Conservation (phyloP, 1,284 basidiomycete species). For the Kwoniella shivajii region DNA sequence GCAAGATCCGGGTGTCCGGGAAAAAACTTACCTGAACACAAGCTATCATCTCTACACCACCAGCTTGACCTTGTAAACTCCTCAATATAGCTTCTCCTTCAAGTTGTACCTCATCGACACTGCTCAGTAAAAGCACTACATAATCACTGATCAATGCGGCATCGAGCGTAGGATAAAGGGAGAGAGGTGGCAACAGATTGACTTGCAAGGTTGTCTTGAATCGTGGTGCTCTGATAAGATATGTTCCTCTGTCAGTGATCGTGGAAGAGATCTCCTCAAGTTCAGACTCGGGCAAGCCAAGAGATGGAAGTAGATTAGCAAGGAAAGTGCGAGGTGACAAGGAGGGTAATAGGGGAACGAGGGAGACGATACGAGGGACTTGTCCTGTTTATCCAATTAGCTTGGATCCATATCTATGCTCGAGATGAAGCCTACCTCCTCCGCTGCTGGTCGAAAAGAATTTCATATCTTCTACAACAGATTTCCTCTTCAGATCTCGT, state of each 20-base stretch:
- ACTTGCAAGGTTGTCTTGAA: constrained; percentile 90
- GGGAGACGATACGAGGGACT: constrained; percentile 55
- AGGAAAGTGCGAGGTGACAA: constrained; percentile 70
- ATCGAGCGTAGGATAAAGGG: constrained; percentile 79
- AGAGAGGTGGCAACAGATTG: constrained; percentile 69
- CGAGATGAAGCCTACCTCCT: constrained; percentile 34
- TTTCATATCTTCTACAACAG: constrained; percentile 58
- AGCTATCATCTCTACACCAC: constrained; percentile 56
- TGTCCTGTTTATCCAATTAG: constrained; percentile 31
- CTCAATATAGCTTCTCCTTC: constrained; percentile 92
- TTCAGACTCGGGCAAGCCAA: constrained; percentile 64
- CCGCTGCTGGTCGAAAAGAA: constrained; percentile 54
- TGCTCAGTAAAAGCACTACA: constrained; percentile 80
- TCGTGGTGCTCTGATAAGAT: constrained; percentile 75
- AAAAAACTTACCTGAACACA: constrained; percentile 60
- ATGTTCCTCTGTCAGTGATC: constrained; percentile 56
- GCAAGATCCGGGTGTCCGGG: not conserved
- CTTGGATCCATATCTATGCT: not conserved
- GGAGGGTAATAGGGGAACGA: constrained; percentile 51
- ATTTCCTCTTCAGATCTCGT: constrained; percentile 66
- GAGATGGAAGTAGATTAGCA: constrained; percentile 66
- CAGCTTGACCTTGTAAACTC: constrained; percentile 77
- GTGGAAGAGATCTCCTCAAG: constrained; percentile 24
- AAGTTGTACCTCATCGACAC: constrained; percentile 74
- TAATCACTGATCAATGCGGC: constrained; percentile 89